Base-by-base conservation (phyloP, 2,329 filamentous ascomycete species). In the Aspergillus sp. region DNA sequence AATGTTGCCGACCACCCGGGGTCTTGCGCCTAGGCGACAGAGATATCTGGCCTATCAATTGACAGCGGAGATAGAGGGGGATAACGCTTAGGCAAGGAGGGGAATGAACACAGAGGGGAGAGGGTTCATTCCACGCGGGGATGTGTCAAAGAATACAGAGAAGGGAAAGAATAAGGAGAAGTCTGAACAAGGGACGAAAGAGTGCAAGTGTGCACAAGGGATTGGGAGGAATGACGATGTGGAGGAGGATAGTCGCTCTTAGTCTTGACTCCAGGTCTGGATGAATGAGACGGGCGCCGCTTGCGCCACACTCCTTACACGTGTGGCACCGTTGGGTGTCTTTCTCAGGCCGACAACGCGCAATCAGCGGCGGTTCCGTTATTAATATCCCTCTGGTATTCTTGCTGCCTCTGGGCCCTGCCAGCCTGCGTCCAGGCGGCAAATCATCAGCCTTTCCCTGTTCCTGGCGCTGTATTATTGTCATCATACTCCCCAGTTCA, bases 1-100 rank as follows among this genome's bases (percentile, higher is more conserved):
- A 61, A 68, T 69, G 46, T 52, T 62, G 52, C 59, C 65, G 65
- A 68, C 57, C 57, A 65, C 63, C 67, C 66, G 56, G 62, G 62
- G 64, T 64, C 54, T 66, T 63, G 67, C 67, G 65, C 67, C 66
- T 66, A 68, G 66, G 67, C 62, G 63, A 66, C 66, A 6, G 68
- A 64, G 64, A 63, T 66, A 66, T 71, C 62, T 64, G 64, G 64
- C 59, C 63, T 68, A 68, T 67, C 67, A 69, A 62, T 61, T 51
- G 47, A 56, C 9, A 60, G 43, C 48, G 47, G 52, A 55, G 23
- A 55, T 41, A 39, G 55, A 52, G 50, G 56, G 39, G 56, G 49
- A 31, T 56, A 57, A 57, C 46, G 50, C 52, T 59, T 37, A 53
- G 39, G 46, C 56, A 57, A 46, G 21, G 27, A 61, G 44, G n/a